Percentiles rank a stretch among this genome's conserved stretches.
These are phyloP conservation scores for Nitzschia sp. DNA, from an alignment of 108 stramenopile species.

Conservation along the genomic window DNA sequence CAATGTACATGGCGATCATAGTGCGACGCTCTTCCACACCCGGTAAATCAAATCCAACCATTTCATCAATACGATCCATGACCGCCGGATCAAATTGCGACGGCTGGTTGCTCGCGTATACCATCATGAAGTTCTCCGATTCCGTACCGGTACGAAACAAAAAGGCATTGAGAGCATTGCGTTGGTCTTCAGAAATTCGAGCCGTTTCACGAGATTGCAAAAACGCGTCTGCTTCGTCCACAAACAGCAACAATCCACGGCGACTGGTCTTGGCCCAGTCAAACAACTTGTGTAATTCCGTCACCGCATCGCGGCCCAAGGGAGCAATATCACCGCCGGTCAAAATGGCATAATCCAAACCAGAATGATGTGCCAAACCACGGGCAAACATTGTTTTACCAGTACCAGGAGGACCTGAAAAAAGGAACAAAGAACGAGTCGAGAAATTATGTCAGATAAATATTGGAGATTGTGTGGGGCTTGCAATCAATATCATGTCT, in stretches of 20 bases:
- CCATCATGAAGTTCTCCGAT: conserved; percentile 99
- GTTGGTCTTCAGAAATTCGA: conserved; percentile 94
- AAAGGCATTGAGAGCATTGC: conserved; percentile 99
- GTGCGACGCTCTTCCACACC: conserved; percentile 82
- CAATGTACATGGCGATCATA: conserved; percentile 97
- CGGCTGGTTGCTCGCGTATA: conserved; percentile 98
- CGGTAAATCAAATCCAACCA: conserved; percentile 96
- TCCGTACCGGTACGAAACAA: conserved; percentile 94
- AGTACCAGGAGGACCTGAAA: conserved; percentile 92
- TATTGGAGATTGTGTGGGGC: too few species aligned
- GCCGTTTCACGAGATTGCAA: conserved; percentile 90
- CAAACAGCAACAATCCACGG: conserved; percentile 94
- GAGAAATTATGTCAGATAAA: neutral
- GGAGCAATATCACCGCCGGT: conserved; percentile 99
- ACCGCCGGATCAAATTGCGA: conserved; percentile 97
- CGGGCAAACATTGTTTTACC: conserved; percentile 99
- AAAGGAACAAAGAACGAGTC: neutral
- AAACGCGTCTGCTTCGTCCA: conserved; percentile 99
- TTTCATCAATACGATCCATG: conserved; percentile 99
- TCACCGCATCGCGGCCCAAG: conserved; percentile 97
- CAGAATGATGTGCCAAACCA: conserved; percentile 92
- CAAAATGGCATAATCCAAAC: conserved; percentile 97
- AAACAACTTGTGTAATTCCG: conserved; percentile 98
- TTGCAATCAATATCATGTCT: too few species aligned
- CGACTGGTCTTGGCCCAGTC: conserved; percentile 98